Conservation (phyloP, 306 rosid genomes). For the Vigna unguiculata region DNA sequence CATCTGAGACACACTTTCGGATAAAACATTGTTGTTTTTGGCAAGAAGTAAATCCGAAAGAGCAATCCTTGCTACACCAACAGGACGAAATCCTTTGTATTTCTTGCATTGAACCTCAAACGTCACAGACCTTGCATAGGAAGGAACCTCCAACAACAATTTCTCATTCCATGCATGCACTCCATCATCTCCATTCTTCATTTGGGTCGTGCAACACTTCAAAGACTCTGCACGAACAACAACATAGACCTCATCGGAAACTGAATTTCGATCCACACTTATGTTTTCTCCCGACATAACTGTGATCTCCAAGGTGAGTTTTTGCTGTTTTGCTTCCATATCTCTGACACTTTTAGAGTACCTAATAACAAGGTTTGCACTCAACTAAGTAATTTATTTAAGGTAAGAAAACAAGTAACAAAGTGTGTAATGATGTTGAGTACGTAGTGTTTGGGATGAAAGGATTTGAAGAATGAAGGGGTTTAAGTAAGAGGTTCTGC, state of each 20-base stretch:
- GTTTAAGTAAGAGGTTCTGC: too few relatives aligned
- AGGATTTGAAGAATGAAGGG: too few relatives aligned
- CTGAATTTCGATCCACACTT: constrained; percentile 22
- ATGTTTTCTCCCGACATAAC: constrained; percentile 61
- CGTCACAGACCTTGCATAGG: constrained; percentile 43
- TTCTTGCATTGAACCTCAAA: constrained; percentile 59
- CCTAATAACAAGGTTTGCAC: background rate
- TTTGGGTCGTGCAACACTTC: constrained; percentile 39
- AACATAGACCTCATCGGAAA: constrained; percentile 47
- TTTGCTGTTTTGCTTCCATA: constrained; percentile 35
- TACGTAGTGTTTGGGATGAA: too few relatives aligned
- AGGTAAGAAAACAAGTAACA: too few relatives aligned
- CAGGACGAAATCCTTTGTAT: constrained; percentile 26
- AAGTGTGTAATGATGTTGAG: too few relatives aligned
- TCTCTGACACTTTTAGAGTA: background rate
- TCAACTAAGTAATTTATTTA: background rate
- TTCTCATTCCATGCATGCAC: constrained; percentile 61
- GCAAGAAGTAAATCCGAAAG: constrained; percentile 51
- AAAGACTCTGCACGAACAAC: constrained; percentile 50
- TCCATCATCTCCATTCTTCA: constrained; percentile 38
- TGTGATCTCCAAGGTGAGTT: constrained; percentile 53
- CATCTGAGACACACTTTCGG: constrained; percentile 45
- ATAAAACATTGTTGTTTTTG: background rate
- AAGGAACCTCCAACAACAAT: constrained; percentile 52
- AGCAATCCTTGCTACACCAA: constrained; percentile 61